Evolutionary conservation across 2,329 filamentous ascomycete genomes (phyloP).

Genomic region (Aspergillus versicolor): DNA sequence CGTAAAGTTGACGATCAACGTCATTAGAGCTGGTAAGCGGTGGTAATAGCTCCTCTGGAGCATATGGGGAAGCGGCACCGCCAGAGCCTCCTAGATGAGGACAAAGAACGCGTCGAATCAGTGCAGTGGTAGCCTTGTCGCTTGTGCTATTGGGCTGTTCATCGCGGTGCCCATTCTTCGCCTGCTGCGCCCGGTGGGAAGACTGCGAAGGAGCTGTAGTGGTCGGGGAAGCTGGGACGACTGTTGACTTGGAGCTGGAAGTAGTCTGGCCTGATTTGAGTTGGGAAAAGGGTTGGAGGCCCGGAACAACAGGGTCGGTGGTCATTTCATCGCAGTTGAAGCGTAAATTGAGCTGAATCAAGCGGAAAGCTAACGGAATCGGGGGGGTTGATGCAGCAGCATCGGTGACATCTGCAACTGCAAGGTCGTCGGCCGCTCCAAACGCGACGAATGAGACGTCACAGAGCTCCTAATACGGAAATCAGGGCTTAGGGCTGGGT

Average conservation of each 20-base stretch:
- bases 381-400: neutral
- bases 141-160: conserved; percentile 55
- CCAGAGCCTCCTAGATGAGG: conserved; percentile 55
- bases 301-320: conserved; percentile 33
- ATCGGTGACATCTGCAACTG: conserved; percentile 5
- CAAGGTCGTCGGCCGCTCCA: conserved; percentile 1
- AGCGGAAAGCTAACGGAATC: neutral
- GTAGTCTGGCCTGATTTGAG: conserved; percentile 38
- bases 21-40: conserved; percentile 93
- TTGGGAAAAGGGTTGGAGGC: conserved; percentile 41
- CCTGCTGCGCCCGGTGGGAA: conserved; percentile 29
- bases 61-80: conserved; percentile 54
- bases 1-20: conserved; percentile 89
- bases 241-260: conserved; percentile 37
- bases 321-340: conserved; percentile 39
- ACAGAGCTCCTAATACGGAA: conserved; percentile 19
- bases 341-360: neutral
- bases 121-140: conserved; percentile 73
- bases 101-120: conserved; percentile 83
- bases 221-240: conserved; percentile 26
- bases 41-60: conserved; percentile 80
- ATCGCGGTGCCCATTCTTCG: conserved; percentile 38
- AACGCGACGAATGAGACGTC: conserved; percentile 6
- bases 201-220: conserved; percentile 29
- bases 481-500: conserved; percentile 32